phyloP scores from a whole-genome alignment of 2,329 filamentous ascomycete species.

The Pseudogymnoascus pannorum region DNA sequence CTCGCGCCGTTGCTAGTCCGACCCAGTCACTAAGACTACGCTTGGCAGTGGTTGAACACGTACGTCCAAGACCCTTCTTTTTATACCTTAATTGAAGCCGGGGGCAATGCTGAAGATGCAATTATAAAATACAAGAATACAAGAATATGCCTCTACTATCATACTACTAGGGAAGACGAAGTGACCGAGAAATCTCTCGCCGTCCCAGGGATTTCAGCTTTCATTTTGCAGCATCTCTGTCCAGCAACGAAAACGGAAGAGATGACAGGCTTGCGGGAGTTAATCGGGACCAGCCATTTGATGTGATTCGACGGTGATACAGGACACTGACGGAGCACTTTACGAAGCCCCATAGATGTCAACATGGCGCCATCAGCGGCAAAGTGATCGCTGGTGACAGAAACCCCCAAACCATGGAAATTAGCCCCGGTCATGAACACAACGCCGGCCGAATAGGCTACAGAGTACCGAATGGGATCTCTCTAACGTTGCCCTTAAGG shows the following conservation, averaged over 20 bases:
- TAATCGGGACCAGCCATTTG: constrained; percentile 4
- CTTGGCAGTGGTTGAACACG: not conserved
- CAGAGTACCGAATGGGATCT: not conserved
- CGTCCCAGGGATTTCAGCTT: not conserved
- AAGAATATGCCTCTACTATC: not conserved
- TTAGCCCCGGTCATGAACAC: not conserved
- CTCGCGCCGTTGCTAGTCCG: constrained; percentile 2
- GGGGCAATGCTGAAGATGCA: not conserved
- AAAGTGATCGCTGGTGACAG: not conserved
- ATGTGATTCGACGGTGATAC: not conserved
- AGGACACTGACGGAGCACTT: not conserved
- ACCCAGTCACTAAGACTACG: constrained; percentile 3
- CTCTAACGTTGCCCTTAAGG: not conserved
- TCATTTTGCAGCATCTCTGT: not conserved
- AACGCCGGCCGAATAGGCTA: not conserved
- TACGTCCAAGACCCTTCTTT: constrained; percentile 7
- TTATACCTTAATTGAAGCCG: not conserved
- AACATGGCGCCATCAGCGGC: not conserved
- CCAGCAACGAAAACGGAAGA: not conserved
- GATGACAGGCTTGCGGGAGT: not conserved
- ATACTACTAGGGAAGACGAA: not conserved
- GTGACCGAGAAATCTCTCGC: not conserved
- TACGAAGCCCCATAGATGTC: not conserved
- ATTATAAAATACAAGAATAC: not conserved
- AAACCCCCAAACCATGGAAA: constrained; percentile 2